Conservation (phyloP, 257 asterid genomes). For the Ligustrum vulgare region DNA sequence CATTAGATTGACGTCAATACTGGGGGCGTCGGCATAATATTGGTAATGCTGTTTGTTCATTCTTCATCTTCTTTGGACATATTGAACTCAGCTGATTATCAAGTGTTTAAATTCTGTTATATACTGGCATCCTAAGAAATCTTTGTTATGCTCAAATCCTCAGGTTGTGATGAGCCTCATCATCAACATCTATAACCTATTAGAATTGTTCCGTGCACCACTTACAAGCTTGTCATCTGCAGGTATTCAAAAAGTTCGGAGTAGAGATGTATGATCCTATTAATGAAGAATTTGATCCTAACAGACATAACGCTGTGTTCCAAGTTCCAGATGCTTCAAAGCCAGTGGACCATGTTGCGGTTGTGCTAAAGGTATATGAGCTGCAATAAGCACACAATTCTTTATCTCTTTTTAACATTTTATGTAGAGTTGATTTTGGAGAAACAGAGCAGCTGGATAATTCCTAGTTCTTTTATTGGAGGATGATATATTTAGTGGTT, state of each 20-base stretch:
- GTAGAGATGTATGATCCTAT: conserved; percentile 66
- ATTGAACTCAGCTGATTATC: neutral
- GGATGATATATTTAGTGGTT: neutral
- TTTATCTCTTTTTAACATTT: neutral
- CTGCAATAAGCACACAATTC: neutral
- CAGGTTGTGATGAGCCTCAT: conserved; percentile 5
- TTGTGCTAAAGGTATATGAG: conserved; percentile 75
- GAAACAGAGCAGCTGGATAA: neutral
- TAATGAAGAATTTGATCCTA: conserved; percentile 86
- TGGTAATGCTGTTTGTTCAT: neutral
- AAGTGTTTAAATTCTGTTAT: neutral
- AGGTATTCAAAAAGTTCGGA: conserved; percentile 86
- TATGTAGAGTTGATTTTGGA: neutral
- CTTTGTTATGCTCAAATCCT: neutral
- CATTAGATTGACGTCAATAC: neutral
- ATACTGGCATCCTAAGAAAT: neutral
- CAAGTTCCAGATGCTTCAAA: conserved; percentile 92
- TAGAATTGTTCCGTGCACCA: neutral
- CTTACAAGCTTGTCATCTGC: conserved; percentile 18
- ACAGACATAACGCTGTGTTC: conserved; percentile 88
- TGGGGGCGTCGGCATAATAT: neutral
- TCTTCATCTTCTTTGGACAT: conserved; percentile 9
- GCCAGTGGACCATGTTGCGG: conserved; percentile 72
- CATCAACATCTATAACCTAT: neutral
- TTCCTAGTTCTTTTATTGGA: neutral